Evolutionary conservation across 352 stramenopile genomes (phyloP).

Genomic region (Phytophthora ramorum): DNA sequence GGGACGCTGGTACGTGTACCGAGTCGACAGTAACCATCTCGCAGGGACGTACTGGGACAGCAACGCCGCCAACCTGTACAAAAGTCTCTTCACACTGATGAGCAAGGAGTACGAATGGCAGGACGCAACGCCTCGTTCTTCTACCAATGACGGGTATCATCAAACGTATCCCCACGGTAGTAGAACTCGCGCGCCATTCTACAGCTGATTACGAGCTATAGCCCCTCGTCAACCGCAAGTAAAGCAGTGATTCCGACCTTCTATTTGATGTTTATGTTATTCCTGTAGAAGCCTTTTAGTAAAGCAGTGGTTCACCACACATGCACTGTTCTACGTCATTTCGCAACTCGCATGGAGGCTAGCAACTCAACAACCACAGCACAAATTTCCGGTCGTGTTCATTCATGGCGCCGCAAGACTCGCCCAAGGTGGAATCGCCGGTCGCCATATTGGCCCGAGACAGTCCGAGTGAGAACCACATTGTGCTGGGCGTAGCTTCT

Average conservation of each 20-base stretch:
- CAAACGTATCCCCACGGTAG: slow-evolving; percentile 21
- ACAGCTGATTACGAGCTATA: slow-evolving; percentile 4
- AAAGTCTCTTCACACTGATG: slow-evolving; percentile 76
- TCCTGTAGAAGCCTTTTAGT: too few relatives aligned
- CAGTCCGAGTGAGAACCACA: slow-evolving; percentile 49
- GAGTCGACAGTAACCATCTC: slow-evolving; percentile 79
- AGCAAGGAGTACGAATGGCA: slow-evolving; percentile 63
- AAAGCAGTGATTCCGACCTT: not conserved
- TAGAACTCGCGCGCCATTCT: slow-evolving; percentile 10
- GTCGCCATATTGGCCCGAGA: slow-evolving; percentile 62
- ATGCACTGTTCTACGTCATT: not conserved
- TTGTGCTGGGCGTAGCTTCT: slow-evolving; percentile 69
- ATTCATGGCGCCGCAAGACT: slow-evolving; percentile 50
- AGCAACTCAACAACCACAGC: slow-evolving; percentile 29
- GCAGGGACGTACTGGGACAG: slow-evolving; percentile 74
- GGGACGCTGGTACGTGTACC: slow-evolving; percentile 83
- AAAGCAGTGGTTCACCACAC: not conserved
- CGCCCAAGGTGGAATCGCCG: slow-evolving; percentile 47
- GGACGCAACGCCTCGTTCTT: not conserved
- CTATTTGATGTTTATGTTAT: too few relatives aligned
- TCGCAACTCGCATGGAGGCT: slow-evolving; percentile 5
- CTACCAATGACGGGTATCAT: slow-evolving; percentile 16
- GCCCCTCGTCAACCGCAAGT: slow-evolving; percentile 6
- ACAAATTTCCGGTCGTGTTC: slow-evolving; percentile 46
- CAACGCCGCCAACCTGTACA: slow-evolving; percentile 68